Evolutionary conservation across 2,329 filamentous ascomycete species (phyloP).

Genomic region (Fusarium sulawesiense): DNA sequence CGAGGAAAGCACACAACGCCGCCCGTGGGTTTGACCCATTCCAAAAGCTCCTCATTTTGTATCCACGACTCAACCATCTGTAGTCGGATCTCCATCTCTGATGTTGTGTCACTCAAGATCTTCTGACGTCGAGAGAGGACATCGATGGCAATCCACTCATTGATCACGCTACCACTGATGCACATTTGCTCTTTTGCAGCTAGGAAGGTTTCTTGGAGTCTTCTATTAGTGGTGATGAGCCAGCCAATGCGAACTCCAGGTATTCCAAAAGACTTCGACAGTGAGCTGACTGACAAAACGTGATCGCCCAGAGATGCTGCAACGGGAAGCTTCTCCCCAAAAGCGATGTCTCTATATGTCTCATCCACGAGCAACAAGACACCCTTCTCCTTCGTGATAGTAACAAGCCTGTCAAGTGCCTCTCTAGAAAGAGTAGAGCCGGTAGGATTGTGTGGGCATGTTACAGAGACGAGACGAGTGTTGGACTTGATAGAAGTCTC

Average conservation of each 20-base stretch:
- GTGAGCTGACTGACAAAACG: neutral
- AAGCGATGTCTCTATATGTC: neutral
- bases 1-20: neutral
- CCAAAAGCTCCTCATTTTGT: neutral
- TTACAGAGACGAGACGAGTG: neutral
- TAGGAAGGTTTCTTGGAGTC: neutral
- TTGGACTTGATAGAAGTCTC: neutral
- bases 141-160: neutral
- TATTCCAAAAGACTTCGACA: neutral
- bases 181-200: constrained; percentile 7
- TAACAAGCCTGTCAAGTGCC: neutral
- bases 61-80: constrained; percentile 4
- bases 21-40: constrained; percentile 6
- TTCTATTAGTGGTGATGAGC: neutral
- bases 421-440: neutral
- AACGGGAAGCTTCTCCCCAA: neutral
- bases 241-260: neutral
- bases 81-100: neutral
- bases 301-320: neutral
- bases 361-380: neutral
- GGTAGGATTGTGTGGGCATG: neutral
- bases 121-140: neutral
- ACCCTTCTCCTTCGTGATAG: neutral
- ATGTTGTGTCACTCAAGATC: neutral
- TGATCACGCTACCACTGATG: constrained; percentile 5